Evolutionary conservation across 148 eudicot species (phyloP), one percentile per base, ranked within the genome.

Genomic region (Rhododendron simsii): DNA sequence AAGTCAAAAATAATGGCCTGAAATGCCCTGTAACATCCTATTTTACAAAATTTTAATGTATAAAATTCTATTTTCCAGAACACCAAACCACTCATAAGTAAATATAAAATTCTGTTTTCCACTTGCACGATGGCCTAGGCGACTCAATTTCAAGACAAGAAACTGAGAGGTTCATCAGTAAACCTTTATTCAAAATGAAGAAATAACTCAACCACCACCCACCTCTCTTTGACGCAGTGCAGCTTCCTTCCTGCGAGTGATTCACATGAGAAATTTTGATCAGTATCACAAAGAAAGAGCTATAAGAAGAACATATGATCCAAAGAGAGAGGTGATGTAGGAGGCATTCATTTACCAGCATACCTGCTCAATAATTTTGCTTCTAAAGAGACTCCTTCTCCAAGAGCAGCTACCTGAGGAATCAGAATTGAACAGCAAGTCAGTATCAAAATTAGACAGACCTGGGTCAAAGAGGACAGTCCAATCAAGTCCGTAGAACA

Each of bases 181-280:
- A 10, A 41, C 80, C 80, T 41, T 41, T 77, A 44, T 41, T 41
- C 50, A 44, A 78, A 78, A 78, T 21, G 51, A 78, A 78, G 51
- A 78, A 78, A 78, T 6, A 78, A 44, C 81, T 78, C 16, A 33
- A 76, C 81, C 81, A 77, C 81, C 51, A 87, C 90, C 86, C 87
- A 97, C 99, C 98, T 98, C 99, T 91, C 98, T 91, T 91, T 95
- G 95, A 37, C 98, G 96, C 84, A 98, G 85, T 81, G 98, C 98
- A 87, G 95, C 99, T 92, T 98, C 98, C 92, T 98, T 98, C 93
- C 99, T 98, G 95, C 6, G 89, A 61, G 85, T 71, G 81, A 80
- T 85, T 74, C 7, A 85, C 30, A 87, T 35, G 61, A 82, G 5
- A 84, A 18, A 75, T 89, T 61, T 90, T 85, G 39, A 80, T 18